Evolutionary conservation across 495 filamentous ascomycete species (phyloP).

Genomic region (Penicillium steckii): DNA sequence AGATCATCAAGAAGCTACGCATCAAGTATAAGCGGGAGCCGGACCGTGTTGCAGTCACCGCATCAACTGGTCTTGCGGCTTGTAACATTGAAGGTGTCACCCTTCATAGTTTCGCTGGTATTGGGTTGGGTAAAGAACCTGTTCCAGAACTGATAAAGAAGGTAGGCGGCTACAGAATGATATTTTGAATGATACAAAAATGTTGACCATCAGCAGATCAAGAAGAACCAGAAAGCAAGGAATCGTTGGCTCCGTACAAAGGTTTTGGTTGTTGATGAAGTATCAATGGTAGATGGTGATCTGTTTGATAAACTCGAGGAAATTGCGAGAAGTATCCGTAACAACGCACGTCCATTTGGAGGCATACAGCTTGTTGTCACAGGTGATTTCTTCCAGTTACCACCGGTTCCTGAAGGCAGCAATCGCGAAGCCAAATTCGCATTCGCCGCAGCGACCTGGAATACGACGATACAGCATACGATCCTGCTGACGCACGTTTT

Average conservation of each 20-base stretch:
- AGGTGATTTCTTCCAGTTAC: conserved; percentile 96
- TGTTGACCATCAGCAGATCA: conserved; percentile 52
- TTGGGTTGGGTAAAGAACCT: conserved; percentile 90
- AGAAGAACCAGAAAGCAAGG: conserved; percentile 81
- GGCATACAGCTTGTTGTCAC: conserved; percentile 96
- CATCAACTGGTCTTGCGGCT: conserved; percentile 92
- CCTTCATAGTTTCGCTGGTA: conserved; percentile 92
- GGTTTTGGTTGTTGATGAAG: conserved; percentile 86
- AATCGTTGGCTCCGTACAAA: conserved; percentile 86
- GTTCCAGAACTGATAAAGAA: conserved; percentile 83
- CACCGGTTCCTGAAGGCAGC: conserved; percentile 78
- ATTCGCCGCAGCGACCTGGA: conserved; percentile 90
- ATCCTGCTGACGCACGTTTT: conserved; percentile 95
- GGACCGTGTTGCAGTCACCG: conserved; percentile 86
- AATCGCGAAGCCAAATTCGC: conserved; percentile 78
- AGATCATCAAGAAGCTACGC: conserved; percentile 79
- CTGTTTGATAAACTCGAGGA: conserved; percentile 94
- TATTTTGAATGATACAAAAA: neutral
- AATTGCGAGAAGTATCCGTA: conserved; percentile 75
- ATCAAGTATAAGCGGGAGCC: conserved; percentile 70
- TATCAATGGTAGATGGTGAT: conserved; percentile 98
- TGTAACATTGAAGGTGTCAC: conserved; percentile 97
- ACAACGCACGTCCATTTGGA: conserved; percentile 89
- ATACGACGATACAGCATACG: conserved; percentile 88
- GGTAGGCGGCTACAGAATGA: conserved; percentile 14